A percentile compares a stretch with the other conserved stretches of the same genome.
Conservation (phyloP, 768 basidiomycete species). For the Suillus tomentosus region DNA sequence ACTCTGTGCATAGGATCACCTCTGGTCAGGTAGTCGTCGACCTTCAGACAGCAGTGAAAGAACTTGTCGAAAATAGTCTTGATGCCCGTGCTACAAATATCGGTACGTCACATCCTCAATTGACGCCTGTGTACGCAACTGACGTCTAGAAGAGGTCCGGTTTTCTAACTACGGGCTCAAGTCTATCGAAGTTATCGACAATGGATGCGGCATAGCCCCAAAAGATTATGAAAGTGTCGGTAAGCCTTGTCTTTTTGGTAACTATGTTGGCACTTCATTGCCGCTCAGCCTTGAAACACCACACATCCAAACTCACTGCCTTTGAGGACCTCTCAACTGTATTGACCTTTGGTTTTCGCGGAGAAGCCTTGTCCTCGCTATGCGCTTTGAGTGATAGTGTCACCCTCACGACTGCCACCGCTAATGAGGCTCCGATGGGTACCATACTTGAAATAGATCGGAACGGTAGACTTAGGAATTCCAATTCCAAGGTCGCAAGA, state of each 20-base stretch:
- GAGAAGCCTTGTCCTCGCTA: constrained; percentile 92
- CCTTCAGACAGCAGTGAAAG: constrained; percentile 92
- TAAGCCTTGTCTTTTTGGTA: constrained; percentile 34
- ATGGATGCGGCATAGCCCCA: constrained; percentile 83
- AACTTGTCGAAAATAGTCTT: constrained; percentile 93
- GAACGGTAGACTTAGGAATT: constrained; percentile 59
- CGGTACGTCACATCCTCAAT: constrained; percentile 48
- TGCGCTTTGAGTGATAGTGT: constrained; percentile 81
- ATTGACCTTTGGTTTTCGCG: constrained; percentile 89
- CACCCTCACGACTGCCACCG: constrained; percentile 72
- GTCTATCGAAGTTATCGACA: constrained; percentile 87
- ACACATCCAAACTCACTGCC: constrained; percentile 87
- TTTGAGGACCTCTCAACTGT: constrained; percentile 75
- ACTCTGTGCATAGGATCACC: constrained; percentile 85
- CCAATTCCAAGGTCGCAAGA: constrained; percentile 64
- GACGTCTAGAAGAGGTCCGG: constrained; percentile 64
- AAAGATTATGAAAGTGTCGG: constrained; percentile 80
- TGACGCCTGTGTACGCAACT: constrained; percentile 5
- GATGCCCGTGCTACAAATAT: constrained; percentile 90
- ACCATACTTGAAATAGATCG: constrained; percentile 72
- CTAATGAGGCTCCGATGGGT: constrained; percentile 74
- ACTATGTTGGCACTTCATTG: constrained; percentile 4
- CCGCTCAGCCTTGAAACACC: constrained; percentile 77
- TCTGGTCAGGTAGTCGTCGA: constrained; percentile 96
- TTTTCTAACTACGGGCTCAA: constrained; percentile 88